Conservation (phyloP, 805 yeast genomes). For the Brettanomyces custersianus region DNA sequence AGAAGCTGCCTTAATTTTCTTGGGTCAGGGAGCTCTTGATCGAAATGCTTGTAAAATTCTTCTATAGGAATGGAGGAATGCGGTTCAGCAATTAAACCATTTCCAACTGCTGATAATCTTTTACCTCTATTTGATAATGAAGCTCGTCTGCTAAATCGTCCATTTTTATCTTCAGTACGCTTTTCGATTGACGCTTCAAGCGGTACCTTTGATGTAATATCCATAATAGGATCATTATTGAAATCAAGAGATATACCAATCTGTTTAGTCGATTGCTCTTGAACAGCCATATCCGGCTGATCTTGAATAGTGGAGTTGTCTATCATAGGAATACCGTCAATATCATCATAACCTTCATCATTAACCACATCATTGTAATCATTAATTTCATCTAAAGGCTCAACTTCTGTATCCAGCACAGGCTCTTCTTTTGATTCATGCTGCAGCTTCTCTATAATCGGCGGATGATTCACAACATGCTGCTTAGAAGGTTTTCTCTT, state of each 20-base stretch:
- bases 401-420: too few relatives aligned
- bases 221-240: slow-evolving; percentile 1
- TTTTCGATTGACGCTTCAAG: slow-evolving; percentile 1
- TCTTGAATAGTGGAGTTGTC: too few relatives aligned
- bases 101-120: slow-evolving; percentile 65
- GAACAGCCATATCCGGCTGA: too few relatives aligned
- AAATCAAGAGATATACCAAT: background rate
- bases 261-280: too few relatives aligned
- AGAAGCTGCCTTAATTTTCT: slow-evolving; percentile 62
- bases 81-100: slow-evolving; percentile 60
- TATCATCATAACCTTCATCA: too few relatives aligned
- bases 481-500: too few relatives aligned
- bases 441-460: too few relatives aligned
- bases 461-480: too few relatives aligned
- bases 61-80: slow-evolving; percentile 48
- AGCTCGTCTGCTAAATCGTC: slow-evolving; percentile 28
- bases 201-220: slow-evolving; percentile 1
- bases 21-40: slow-evolving; percentile 57
- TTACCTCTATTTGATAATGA: slow-evolving; percentile 58
- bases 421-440: too few relatives aligned
- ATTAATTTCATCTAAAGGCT: too few relatives aligned
- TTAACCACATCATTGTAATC: too few relatives aligned
- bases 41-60: slow-evolving; percentile 56
- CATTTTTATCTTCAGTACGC: background rate
- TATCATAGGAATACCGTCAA: background rate